Evolutionary conservation across 345 rosid genomes (phyloP).

Genomic region (Hirschfeldia incana): DNA sequence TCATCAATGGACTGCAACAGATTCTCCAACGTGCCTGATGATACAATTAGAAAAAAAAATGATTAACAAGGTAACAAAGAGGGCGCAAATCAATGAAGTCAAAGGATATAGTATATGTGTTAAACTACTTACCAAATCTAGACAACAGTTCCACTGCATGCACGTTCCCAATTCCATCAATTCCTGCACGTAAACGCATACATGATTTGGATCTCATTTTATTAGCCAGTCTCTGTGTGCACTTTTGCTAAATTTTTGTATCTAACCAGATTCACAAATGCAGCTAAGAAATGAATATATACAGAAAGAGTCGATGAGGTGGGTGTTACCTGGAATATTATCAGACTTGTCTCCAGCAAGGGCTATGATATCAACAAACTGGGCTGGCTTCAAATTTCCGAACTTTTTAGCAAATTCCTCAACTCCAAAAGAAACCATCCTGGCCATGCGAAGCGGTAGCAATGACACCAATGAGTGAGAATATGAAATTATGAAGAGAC

Average conservation of each 20-base stretch:
- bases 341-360: constrained; percentile 86
- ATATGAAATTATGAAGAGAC: not conserved
- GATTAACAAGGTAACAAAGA: not conserved
- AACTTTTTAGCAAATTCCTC: constrained; percentile 87
- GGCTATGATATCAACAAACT: constrained; percentile 81
- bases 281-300: not conserved
- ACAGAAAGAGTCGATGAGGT: not conserved
- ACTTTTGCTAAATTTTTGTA: constrained; percentile 2
- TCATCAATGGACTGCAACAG: constrained; percentile 68
- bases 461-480: constrained; percentile 3
- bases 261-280: not conserved
- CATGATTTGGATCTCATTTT: constrained; percentile 25
- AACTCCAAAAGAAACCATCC: constrained; percentile 92
- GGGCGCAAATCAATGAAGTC: not conserved
- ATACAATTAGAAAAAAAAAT: constrained; percentile 1
- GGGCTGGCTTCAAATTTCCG: constrained; percentile 71
- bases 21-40: constrained; percentile 73
- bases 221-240: not conserved
- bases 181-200: constrained; percentile 55
- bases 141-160: constrained; percentile 71
- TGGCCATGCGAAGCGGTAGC: constrained; percentile 44
- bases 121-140: constrained; percentile 62
- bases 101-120: constrained; percentile 8
- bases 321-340: constrained; percentile 77
- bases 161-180: constrained; percentile 80